Evolutionary conservation across 2,329 filamentous ascomycete genomes (phyloP).

Genomic region (Colletotrichum orbiculare): DNA sequence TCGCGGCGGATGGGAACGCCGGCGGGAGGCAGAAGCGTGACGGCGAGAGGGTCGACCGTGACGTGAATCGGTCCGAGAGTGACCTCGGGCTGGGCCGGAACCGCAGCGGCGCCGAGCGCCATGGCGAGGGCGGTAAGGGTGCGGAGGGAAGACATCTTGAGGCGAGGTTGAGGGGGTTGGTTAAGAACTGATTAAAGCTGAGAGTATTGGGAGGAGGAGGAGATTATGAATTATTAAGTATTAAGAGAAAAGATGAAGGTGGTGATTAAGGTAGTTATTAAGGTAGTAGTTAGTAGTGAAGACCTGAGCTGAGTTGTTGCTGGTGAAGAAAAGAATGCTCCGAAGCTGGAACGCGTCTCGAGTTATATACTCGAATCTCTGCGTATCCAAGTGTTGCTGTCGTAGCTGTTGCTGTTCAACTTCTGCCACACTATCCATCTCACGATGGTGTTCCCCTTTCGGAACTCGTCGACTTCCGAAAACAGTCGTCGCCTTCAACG

Average conservation of each 20-base stretch:
- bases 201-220: background rate
- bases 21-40: background rate
- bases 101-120: slow-evolving; percentile 16
- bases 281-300: background rate
- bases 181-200: background rate
- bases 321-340: background rate
- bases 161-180: background rate
- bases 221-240: slow-evolving; percentile 7
- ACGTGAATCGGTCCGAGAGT: background rate
- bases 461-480: slow-evolving; percentile 4
- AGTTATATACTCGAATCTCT: slow-evolving; percentile 7
- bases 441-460: background rate
- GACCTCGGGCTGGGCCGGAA: slow-evolving; percentile 3
- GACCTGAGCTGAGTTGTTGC: slow-evolving; percentile 23
- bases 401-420: background rate
- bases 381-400: too few species aligned
- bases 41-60: background rate
- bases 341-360: background rate
- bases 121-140: slow-evolving; percentile 4
- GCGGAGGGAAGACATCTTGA: slow-evolving; percentile 27
- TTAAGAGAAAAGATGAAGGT: background rate
- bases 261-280: background rate
- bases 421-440: too few species aligned
- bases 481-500: slow-evolving; percentile 4
- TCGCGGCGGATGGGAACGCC: background rate